phyloP scores from a whole-genome alignment of 306 rosid genomes.

The Quercus parvula region DNA sequence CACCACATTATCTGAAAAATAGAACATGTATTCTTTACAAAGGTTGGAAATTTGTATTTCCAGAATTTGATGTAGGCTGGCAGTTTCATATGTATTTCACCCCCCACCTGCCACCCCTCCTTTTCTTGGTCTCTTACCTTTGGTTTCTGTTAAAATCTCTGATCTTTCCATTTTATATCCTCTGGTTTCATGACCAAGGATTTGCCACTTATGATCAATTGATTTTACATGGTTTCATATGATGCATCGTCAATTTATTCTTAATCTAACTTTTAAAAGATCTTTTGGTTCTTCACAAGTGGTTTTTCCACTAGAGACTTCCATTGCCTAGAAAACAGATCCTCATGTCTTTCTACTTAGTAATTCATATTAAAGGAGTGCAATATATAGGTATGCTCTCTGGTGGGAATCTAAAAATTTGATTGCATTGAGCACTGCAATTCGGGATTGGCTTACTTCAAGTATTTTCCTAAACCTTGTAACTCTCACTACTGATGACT shows the following conservation, averaged over 20 bases:
- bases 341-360: conserved; percentile 18
- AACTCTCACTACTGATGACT: background rate
- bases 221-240: background rate
- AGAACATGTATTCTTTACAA: too few species aligned
- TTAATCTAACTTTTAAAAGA: background rate
- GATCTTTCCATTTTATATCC: too few species aligned
- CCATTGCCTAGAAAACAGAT: background rate
- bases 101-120: too few species aligned
- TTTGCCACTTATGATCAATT: background rate
- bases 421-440: conserved; percentile 53
- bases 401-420: conserved; percentile 50
- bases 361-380: conserved; percentile 11
- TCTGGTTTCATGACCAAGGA: too few species aligned
- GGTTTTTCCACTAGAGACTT: background rate
- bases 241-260: background rate
- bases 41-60: background rate
- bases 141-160: too few species aligned
- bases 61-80: background rate
- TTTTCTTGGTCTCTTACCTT: too few species aligned
- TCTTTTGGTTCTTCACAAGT: conserved; percentile 6
- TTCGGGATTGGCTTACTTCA: conserved; percentile 59
- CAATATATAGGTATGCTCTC: conserved; percentile 44
- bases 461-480: conserved; percentile 33
- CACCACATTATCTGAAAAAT: too few species aligned
- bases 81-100: too few species aligned